phyloP scores from a whole-genome alignment of 129 eudicot species.

The Flaveria bidentis region DNA sequence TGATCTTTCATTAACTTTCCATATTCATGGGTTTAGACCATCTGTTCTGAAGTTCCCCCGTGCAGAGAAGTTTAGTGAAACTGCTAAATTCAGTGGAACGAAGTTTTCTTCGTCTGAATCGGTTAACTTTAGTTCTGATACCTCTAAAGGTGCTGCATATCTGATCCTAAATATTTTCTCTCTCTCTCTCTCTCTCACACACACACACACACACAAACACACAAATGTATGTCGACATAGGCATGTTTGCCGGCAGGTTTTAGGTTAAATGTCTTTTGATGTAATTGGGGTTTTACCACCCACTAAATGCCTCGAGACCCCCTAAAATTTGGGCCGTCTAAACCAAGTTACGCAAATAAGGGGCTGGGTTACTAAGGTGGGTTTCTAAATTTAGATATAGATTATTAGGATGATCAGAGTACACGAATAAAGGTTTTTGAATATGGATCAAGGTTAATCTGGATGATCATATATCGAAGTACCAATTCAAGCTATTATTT shows the following conservation, averaged over 20 bases:
- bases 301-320: neutral
- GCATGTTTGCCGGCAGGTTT: neutral
- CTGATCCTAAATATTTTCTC: neutral
- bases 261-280: neutral
- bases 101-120: slow-evolving; percentile 75
- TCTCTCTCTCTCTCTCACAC: neutral
- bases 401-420: neutral
- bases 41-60: slow-evolving; percentile 81
- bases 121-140: slow-evolving; percentile 53
- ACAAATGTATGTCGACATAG: neutral
- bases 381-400: neutral
- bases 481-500: neutral
- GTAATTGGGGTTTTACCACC: neutral
- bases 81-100: slow-evolving; percentile 82
- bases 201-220: neutral
- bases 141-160: slow-evolving; percentile 47
- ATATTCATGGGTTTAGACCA: slow-evolving; percentile 63
- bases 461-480: neutral
- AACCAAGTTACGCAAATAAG: neutral
- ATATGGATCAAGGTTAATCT: neutral
- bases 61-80: slow-evolving; percentile 68
- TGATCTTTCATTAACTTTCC: slow-evolving; percentile 65
- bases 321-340: neutral
- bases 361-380: neutral
- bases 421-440: neutral